phyloP scores from a whole-genome alignment of 2,329 filamentous ascomycete genomes.

The Diaporthe citrichinensis region DNA sequence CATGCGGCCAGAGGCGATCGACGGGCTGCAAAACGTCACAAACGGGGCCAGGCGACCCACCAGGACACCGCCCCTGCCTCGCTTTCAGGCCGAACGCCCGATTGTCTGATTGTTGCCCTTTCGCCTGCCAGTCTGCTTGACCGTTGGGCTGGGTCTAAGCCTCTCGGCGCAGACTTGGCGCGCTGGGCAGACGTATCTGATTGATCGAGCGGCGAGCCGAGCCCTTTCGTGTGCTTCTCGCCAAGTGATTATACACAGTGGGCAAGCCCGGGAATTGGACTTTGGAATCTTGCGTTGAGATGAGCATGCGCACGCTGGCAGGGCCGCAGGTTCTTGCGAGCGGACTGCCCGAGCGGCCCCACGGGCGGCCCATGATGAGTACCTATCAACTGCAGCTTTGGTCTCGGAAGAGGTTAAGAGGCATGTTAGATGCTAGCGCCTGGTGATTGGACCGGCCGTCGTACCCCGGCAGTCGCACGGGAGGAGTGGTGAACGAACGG shows the following conservation, averaged over 20 bases:
- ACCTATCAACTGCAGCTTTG: not conserved
- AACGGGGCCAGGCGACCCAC: conserved; percentile 26
- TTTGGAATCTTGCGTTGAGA: conserved; percentile 23
- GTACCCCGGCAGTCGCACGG: conserved; percentile 9
- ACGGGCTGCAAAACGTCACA: conserved; percentile 40
- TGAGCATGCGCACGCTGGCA: conserved; percentile 4
- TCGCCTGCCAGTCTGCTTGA: not conserved
- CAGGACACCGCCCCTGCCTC: conserved; percentile 33
- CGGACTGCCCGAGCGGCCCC: conserved; percentile 26
- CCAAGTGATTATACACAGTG: conserved; percentile 31
- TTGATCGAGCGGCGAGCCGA: conserved; percentile 23
- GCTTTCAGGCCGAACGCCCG: conserved; percentile 20
- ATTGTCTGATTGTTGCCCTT: not conserved
- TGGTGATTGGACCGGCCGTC: conserved; percentile 17
- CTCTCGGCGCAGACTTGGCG: conserved; percentile 38
- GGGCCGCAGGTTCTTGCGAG: not conserved
- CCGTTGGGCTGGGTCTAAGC: conserved; percentile 15
- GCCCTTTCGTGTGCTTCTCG: conserved; percentile 3
- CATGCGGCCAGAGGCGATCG: conserved; percentile 34
- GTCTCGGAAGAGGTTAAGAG: not conserved
- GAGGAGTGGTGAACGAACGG: conserved; percentile 29
- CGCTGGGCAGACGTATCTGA: conserved; percentile 37
- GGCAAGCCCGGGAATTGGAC: conserved; percentile 1
- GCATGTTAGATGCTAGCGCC: not conserved
- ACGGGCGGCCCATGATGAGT: not conserved